phyloP scores from a whole-genome alignment of 2,329 filamentous ascomycete species.

The Microdochium paspali region DNA sequence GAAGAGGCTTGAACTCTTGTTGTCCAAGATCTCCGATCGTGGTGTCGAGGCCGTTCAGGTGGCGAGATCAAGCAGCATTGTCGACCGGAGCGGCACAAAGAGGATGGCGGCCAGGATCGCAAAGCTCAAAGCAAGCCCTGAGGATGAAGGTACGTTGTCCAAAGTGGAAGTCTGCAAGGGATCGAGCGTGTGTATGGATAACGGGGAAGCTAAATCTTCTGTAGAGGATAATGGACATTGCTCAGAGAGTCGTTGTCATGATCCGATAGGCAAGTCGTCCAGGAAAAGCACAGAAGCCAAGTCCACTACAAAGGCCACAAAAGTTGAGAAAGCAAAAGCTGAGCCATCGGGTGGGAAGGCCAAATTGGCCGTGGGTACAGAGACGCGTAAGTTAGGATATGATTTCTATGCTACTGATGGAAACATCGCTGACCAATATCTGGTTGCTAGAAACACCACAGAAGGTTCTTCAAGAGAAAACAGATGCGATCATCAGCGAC shows the following conservation, averaged over 20 bases:
- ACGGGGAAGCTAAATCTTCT: too few relatives aligned
- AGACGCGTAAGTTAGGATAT: not conserved
- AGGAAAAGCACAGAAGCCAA: too few relatives aligned
- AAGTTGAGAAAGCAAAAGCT: not conserved
- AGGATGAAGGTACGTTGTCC: not conserved
- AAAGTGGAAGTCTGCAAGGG: not conserved
- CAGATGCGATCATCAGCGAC: not conserved
- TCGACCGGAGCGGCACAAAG: slow-evolving; percentile 22
- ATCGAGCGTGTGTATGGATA: too few relatives aligned
- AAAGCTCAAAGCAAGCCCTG: not conserved
- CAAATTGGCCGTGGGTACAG: not conserved
- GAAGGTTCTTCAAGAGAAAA: not conserved
- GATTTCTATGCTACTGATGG: too few relatives aligned
- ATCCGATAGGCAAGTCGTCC: too few relatives aligned
- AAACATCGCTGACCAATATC: too few relatives aligned
- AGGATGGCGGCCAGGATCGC: not conserved
- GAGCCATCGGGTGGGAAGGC: not conserved
- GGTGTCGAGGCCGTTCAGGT: slow-evolving; percentile 34
- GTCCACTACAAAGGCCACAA: too few relatives aligned
- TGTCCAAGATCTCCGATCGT: slow-evolving; percentile 23
- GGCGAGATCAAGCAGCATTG: slow-evolving; percentile 29
- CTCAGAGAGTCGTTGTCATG: too few relatives aligned
- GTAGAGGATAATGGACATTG: too few relatives aligned
- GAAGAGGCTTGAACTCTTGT: slow-evolving; percentile 25
- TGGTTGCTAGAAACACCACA: not conserved